Conservation (phyloP, 208 protist genomes). For the Naegleria lovaniensis region DNA sequence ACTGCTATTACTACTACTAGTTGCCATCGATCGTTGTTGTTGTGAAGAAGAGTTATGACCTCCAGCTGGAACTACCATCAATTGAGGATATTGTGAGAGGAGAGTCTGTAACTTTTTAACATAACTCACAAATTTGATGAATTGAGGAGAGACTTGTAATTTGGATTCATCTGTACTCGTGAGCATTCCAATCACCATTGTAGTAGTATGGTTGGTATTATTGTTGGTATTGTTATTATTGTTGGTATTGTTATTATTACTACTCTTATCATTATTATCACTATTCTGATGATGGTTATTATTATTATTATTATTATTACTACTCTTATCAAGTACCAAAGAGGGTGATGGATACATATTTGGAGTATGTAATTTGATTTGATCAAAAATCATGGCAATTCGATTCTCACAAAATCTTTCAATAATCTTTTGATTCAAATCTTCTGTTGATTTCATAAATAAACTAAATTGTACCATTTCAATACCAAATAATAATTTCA, state of each 20-base stretch:
- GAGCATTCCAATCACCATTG: neutral
- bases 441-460: neutral
- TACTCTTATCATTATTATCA: too few species aligned
- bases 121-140: neutral
- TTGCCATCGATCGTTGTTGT: neutral
- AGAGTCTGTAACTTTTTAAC: neutral
- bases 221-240: too few species aligned
- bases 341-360: neutral
- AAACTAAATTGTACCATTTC: neutral
- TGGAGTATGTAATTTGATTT: neutral
- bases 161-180: neutral
- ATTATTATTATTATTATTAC: too few species aligned
- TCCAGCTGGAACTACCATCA: too few species aligned
- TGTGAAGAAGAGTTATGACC: too few species aligned
- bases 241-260: too few species aligned
- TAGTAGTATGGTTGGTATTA: too few species aligned
- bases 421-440: neutral
- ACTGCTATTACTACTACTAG: too few species aligned
- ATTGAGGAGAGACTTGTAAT: neutral
- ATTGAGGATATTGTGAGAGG: neutral
- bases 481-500: neutral
- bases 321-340: too few species aligned
- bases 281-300: too few species aligned
- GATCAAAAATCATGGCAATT: neutral
- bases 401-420: neutral